Conservation (phyloP, 2,329 filamentous ascomycete genomes). For the Fusarium buxicola region DNA sequence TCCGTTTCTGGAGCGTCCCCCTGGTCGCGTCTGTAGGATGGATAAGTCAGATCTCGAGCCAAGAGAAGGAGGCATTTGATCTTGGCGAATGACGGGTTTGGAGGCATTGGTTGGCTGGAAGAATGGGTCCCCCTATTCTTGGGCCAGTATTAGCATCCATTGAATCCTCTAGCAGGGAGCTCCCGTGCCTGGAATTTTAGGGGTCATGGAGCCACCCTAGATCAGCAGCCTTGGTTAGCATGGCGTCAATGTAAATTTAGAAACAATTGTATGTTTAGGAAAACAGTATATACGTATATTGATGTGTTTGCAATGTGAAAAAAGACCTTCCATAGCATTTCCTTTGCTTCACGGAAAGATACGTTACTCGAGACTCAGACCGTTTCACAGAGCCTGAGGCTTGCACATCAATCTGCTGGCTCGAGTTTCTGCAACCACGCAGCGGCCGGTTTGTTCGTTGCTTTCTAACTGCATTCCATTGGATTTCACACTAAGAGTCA, state of each 20-base stretch:
- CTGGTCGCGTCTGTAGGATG: not conserved
- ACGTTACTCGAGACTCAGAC: no score
- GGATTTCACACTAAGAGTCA: no score
- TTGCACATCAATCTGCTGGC: no score
- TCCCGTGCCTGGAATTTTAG: constrained; percentile 5
- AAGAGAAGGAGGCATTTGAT: constrained; percentile 1
- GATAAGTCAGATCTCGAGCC: constrained; percentile 4
- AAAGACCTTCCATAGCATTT: not conserved
- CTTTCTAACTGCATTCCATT: no score
- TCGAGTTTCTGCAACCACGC: no score
- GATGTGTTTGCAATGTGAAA: no score
- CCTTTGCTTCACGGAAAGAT: not conserved
- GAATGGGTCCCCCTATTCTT: constrained; percentile 6
- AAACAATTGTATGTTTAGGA: not conserved
- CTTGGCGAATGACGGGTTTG: constrained; percentile 1
- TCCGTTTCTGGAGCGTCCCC: not conserved
- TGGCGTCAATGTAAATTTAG: not conserved
- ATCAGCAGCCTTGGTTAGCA: not conserved
- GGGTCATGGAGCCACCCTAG: constrained; percentile 1
- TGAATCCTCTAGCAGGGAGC: constrained; percentile 10
- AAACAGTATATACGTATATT: no score
- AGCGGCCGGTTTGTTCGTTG: no score
- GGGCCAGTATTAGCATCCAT: constrained; percentile 16
- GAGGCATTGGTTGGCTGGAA: constrained; percentile 24
- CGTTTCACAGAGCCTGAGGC: no score